Percentiles rank a stretch among this genome's conserved stretches.
phyloP scores from a whole-genome alignment of 2,329 filamentous ascomycete species.

The Exophiala sp. region DNA sequence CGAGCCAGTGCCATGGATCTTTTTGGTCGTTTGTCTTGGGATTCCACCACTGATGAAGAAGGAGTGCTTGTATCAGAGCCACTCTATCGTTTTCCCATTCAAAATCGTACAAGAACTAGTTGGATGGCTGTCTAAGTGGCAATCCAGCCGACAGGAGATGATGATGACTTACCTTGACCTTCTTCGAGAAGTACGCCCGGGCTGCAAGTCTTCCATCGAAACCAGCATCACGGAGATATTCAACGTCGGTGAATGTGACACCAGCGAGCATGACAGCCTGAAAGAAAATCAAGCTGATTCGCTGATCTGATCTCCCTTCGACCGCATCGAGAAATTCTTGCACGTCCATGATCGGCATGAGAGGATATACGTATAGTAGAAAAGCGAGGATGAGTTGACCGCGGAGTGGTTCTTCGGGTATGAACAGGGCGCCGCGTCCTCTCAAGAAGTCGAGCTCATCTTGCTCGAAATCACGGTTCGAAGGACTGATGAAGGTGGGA shows the following conservation, averaged over 20 bases:
- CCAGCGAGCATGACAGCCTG: slow-evolving; percentile 93
- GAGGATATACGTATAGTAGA: slow-evolving; percentile 84
- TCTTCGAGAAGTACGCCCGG: slow-evolving; percentile 76
- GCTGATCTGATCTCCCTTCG: slow-evolving; percentile 67
- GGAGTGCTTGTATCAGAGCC: slow-evolving; percentile 77
- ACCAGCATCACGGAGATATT: slow-evolving; percentile 7
- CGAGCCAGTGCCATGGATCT: slow-evolving; percentile 96
- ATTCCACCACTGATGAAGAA: slow-evolving; percentile 96
- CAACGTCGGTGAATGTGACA: slow-evolving; percentile 65
- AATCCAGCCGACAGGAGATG: slow-evolving; percentile 56
- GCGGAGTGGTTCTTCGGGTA: slow-evolving; percentile 67
- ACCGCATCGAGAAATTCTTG: slow-evolving; percentile 7
- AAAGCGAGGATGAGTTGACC: slow-evolving; percentile 77
- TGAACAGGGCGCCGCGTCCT: slow-evolving; percentile 64
- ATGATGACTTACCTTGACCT: slow-evolving; percentile 71
- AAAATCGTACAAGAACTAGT: slow-evolving; percentile 75
- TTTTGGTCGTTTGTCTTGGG: slow-evolving; percentile 95
- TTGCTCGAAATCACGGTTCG: neutral
- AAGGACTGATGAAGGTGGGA: slow-evolving; percentile 1
- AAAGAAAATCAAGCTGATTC: slow-evolving; percentile 77
- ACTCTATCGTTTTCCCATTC: slow-evolving; percentile 89
- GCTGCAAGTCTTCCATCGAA: slow-evolving; percentile 60
- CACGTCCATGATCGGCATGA: slow-evolving; percentile 76
- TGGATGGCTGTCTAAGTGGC: slow-evolving; percentile 46
- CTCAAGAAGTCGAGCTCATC: slow-evolving; percentile 4